A percentile compares a stretch with the other conserved stretches of the same genome.
Evolutionary conservation across 2,329 filamentous ascomycete species (phyloP).

Genomic region (Penicillium janthinellum): DNA sequence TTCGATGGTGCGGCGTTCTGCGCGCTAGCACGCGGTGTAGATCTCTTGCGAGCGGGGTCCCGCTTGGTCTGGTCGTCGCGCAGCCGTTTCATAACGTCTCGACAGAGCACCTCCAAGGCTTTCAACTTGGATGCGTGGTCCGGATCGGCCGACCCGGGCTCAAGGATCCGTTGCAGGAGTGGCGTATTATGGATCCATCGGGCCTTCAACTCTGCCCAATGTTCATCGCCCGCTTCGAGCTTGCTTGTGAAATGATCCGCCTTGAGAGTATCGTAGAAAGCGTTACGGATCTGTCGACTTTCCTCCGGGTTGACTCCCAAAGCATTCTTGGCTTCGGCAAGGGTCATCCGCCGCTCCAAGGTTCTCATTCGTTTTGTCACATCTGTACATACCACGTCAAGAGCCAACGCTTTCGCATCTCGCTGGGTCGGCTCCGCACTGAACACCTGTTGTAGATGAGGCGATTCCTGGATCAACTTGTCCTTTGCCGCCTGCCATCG

Average conservation of each 20-base stretch:
- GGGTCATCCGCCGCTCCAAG: conserved; percentile 66
- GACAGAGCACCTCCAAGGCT: conserved; percentile 70
- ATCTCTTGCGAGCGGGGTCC: conserved; percentile 50
- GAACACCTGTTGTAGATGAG: conserved; percentile 65
- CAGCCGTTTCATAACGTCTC: conserved; percentile 76
- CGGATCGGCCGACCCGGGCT: conserved; percentile 54
- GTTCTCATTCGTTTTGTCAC: conserved; percentile 78
- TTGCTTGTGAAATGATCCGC: conserved; percentile 71
- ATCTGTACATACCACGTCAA: conserved; percentile 79
- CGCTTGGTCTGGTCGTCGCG: conserved; percentile 66
- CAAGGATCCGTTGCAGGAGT: conserved; percentile 58
- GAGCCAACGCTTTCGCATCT: conserved; percentile 66
- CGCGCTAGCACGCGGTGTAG: conserved; percentile 26
- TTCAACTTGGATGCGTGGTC: conserved; percentile 59
- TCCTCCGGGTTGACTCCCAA: conserved; percentile 70
- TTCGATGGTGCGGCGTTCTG: conserved; percentile 25
- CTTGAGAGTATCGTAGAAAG: conserved; percentile 67
- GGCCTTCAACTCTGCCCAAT: conserved; percentile 70
- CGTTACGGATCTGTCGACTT: conserved; percentile 65
- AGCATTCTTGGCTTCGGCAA: conserved; percentile 73
- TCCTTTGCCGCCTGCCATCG: conserved; percentile 73
- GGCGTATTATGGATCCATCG: conserved; percentile 65
- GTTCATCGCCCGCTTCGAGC: conserved; percentile 68
- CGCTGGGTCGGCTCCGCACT: conserved; percentile 59
- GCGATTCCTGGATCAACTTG: conserved; percentile 64